These are phyloP conservation scores for Leccinum angustisporum DNA, from an alignment of 1,284 basidiomycete genomes.

Conservation along the genomic window DNA sequence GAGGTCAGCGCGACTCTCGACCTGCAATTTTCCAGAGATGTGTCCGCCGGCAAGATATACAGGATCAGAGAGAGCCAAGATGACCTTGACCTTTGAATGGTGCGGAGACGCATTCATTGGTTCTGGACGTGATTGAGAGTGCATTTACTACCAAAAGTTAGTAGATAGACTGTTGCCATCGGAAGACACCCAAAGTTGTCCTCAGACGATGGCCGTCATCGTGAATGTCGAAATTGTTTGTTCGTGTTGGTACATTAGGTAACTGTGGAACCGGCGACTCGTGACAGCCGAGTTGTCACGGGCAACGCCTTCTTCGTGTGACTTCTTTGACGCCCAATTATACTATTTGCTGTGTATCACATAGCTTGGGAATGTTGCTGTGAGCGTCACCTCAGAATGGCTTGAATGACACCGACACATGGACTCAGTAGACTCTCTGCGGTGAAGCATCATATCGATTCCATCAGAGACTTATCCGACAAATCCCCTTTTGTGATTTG, in stretches of 20 bases:
- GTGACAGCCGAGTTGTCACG: too few relatives aligned
- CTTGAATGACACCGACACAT: too few relatives aligned
- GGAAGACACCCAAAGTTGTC: neutral
- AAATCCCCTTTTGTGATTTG: too few relatives aligned
- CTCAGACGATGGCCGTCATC: slow-evolving; percentile 23
- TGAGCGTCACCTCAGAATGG: too few relatives aligned
- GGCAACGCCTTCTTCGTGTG: too few relatives aligned
- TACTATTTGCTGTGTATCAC: too few relatives aligned
- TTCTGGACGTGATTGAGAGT: slow-evolving; percentile 45
- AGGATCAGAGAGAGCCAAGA: slow-evolving; percentile 54
- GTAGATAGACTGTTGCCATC: slow-evolving; percentile 11
- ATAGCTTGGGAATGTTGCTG: too few relatives aligned
- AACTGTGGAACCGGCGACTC: too few relatives aligned
- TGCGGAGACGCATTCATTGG: slow-evolving; percentile 76
- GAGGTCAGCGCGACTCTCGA: slow-evolving; percentile 69
- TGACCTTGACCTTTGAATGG: slow-evolving; percentile 72
- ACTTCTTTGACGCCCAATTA: too few relatives aligned
- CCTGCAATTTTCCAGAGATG: slow-evolving; percentile 70
- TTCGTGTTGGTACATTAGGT: neutral
- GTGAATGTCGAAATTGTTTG: slow-evolving; percentile 3
- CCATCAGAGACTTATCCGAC: too few relatives aligned
- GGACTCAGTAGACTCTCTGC: too few relatives aligned
- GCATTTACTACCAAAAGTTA: slow-evolving; percentile 18
- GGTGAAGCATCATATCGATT: too few relatives aligned
- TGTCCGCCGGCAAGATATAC: slow-evolving; percentile 62